Evolutionary conservation across 345 rosid genomes (phyloP), one percentile per base, ranked within the genome.

Genomic region (Diplotaxis tenuifolia): DNA sequence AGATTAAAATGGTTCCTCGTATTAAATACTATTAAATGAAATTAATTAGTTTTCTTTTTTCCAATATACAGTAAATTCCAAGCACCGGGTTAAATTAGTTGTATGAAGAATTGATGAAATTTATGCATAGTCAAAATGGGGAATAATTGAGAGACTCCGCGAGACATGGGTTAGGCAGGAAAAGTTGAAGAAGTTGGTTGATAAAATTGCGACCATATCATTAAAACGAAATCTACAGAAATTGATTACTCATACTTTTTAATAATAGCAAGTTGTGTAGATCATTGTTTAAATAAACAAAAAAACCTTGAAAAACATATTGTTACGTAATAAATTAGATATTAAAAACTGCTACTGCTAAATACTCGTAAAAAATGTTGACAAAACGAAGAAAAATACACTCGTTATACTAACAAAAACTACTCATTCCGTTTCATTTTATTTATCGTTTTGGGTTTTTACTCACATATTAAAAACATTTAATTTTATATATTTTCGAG

Each of bases 121-220:
- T 68, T 20, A 75, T 61, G 74, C 38, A 28, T 34, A 60, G 68
- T 67, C 73, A 75, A 75, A 42, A 53, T 73, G 19, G n/a, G 2
- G 4, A 9, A 73, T 45, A 29, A 73, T 56, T 25, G 45, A 67
- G 54, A 49, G 73, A 68, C 18, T 9, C 7, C 53, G 61, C 22
- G 31, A 12, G 67, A 66, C 36, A 42, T 19, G 20, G 60, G 52
- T 21, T 74, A 47, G 72, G 61, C 21, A 66, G 15, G 42, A 3
- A 23, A 21, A 65, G 8, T 9, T 42, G 0, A 16, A 15, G 62
- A 60, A 23, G 64, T 54, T 28, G 65, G 52, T 68, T 15, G 18
- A 40, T 15, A 47, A 15, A 42, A 75, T n/a, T 25, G 69, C 58
- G 74, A 75, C 74, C 70, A 62, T 38, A 75, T 75, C 40, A 75